Percentiles rank a stretch among this genome's conserved stretches.
Evolutionary conservation across 306 rosid genomes (phyloP).

Genomic region (Cucumis hystrix): DNA sequence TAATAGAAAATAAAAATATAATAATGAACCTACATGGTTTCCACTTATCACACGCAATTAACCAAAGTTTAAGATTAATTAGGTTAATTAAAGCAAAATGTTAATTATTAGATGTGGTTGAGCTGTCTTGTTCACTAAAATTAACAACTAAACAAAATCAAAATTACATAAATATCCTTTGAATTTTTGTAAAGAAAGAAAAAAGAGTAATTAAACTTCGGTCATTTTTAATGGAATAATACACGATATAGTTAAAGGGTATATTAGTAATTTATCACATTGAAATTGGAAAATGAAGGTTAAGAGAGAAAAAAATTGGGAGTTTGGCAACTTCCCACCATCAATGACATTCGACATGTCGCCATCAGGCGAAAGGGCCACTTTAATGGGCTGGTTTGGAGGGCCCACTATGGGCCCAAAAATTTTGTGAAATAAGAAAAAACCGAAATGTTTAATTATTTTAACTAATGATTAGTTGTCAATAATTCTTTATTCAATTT

Average conservation of each 20-base stretch:
- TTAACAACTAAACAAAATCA: not conserved
- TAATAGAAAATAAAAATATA: too few species aligned
- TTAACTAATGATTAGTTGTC: not conserved
- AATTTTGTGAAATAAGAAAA: not conserved
- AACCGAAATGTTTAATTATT: not conserved
- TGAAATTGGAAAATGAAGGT: not conserved
- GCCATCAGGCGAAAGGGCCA: conserved; percentile 9
- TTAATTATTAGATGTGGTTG: conserved; percentile 3
- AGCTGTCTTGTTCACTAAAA: not conserved
- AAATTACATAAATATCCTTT: conserved; percentile 2
- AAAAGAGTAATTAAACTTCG: not conserved
- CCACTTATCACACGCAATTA: not conserved
- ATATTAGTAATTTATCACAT: not conserved
- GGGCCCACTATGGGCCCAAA: conserved; percentile 12
- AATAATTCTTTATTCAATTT: not conserved
- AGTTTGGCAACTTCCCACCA: conserved; percentile 22
- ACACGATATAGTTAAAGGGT: not conserved
- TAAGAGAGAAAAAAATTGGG: not conserved
- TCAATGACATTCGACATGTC: conserved; percentile 15
- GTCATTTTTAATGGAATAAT: not conserved
- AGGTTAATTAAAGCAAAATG: not conserved
- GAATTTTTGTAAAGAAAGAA: not conserved
- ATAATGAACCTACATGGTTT: not conserved
- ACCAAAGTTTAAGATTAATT: conserved; percentile 3
- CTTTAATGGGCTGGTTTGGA: conserved; percentile 5